Base-by-base conservation (phyloP, 1,284 basidiomycete genomes). In the Tilletia walkeri region DNA sequence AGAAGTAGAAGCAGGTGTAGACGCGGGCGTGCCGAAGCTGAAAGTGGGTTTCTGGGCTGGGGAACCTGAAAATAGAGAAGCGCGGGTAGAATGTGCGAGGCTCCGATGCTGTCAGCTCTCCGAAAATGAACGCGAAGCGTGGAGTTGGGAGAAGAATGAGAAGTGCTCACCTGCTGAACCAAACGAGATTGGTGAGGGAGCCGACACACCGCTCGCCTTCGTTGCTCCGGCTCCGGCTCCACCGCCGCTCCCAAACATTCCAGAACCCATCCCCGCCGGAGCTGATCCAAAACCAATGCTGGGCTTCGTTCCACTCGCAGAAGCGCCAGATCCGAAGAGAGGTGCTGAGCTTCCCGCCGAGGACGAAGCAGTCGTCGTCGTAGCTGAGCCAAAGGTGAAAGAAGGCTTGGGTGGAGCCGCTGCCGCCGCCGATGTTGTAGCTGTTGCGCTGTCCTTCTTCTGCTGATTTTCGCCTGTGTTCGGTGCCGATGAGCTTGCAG, bases 351-450 rank as follows among this genome's bases (percentile, higher is more conserved):
- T 14, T 7, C 41, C 14, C 41, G 41, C 6, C 6, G 41, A 45
- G 14, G 41, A 9, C 41, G 41, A 45, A 7, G 41, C 6, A 14
- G 9, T 45, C 41, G 41, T 34, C 20, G 54, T 34, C 36, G 34
- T 14, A 38, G 36, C 59, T 9, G 59, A 63, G 16, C 59, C 59
- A 39, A 63, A 63, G 59, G 34, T 12, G 34, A 63, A 63, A 7
- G 59, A 18, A n/a, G 59, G 36, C 36, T n/a, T 18, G 24, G 24
- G 24, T 2, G 24, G 24, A 30, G 24, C 24, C 24, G 24, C 24
- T 30, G 24, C 24, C 24, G 24, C 24, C 24, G 24, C 24, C 24
- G 24, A 30, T 2, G 24, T 30, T 18, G 16, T 53, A 18, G 50
- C 50, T 24, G 50, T 18, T 12, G 18, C 7, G 16, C 16, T 18